These are phyloP conservation scores for Leptoxyphium fumago DNA, from an alignment of 2,329 filamentous ascomycete genomes.

Conservation along the genomic window DNA sequence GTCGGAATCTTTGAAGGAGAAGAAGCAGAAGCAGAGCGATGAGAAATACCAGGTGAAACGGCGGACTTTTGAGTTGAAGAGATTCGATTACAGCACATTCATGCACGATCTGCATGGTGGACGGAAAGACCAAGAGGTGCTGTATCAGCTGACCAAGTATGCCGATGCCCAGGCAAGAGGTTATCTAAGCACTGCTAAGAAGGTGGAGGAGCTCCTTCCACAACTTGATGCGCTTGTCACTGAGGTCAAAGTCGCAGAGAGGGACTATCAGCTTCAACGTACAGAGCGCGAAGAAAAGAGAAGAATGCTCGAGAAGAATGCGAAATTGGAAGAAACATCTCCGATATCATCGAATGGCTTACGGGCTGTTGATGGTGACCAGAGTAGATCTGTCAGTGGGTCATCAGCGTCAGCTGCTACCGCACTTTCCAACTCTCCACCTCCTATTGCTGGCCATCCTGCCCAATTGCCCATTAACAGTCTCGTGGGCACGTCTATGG, in stretches of 20 bases:
- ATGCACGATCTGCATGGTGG: conserved; percentile 99
- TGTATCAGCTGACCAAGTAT: conserved; percentile 88
- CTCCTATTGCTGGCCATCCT: conserved; percentile 7
- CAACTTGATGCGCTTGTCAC: conserved; percentile 76
- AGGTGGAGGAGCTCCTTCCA: conserved; percentile 71
- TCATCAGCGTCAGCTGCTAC: conserved; percentile 3
- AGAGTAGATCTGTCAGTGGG: conserved; percentile 11
- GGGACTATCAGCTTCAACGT: conserved; percentile 88
- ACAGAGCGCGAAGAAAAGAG: conserved; percentile 95
- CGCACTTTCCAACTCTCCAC: conserved; percentile 15
- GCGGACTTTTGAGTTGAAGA: conserved; percentile 87
- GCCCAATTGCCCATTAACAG: conserved; percentile 12
- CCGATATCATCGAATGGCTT: conserved; percentile 10
- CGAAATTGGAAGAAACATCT: conserved; percentile 31
- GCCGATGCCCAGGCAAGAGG: conserved; percentile 77
- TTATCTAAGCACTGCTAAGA: conserved; percentile 72
- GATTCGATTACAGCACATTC: conserved; percentile 97
- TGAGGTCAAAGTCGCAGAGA: conserved; percentile 87
- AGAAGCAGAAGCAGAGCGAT: conserved; percentile 89
- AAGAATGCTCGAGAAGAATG: conserved; percentile 76
- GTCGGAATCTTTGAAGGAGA: conserved; percentile 90
- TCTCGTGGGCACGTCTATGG: conserved; percentile 10
- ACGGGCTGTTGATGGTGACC: conserved; percentile 11
- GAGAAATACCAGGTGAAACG: conserved; percentile 91
- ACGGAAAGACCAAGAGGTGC: conserved; percentile 92